Evolutionary conservation across 257 asterid genomes (phyloP), one percentile per base, ranked within the genome.

Genomic region (Solanum lycopersicoides): DNA sequence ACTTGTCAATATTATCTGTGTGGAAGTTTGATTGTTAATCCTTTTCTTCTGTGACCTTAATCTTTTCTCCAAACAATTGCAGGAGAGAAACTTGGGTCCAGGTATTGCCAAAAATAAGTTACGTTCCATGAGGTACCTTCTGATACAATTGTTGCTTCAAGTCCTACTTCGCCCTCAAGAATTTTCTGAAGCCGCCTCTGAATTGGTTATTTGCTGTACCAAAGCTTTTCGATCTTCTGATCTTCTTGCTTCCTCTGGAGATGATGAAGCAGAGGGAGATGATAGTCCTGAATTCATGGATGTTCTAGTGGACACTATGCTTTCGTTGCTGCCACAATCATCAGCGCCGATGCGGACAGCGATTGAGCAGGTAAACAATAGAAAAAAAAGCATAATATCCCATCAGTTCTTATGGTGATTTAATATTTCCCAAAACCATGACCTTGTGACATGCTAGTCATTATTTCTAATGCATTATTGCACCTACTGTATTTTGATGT

Each of bases 241-340:
- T 90, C 93, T 94, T 87, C 90, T 90, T 18, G 94, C 89, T 79
- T 93, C 96, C 53, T 92, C 96, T 50, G 97, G 92, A 73, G 99
- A 96, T 72, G 99, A 97, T 87, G 99, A 95, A 90, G 85, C 92
- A 50, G 93, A 89, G 88, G 98, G 21, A 71, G 96, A 95, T 45
- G 94, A 87, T 63, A 87, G 90, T 28, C 98, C 98, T 47, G 89
- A 92, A 77, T 85, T 93, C 83, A 96, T 97, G 99, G 99, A 97
- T 69, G 99, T 97, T 30, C 96, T 97, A 88, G 96, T 97, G 87
- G 99, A 96, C 90, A 94, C 99, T 25, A 92, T 97, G 98, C 99
- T 97, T 88, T 96, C 99, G 21, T 88, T 97, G 76, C 93, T 97
- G 89, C 98, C 99, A 3, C 97, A 97, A 90, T 96, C 99, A 74